Base-by-base conservation (phyloP, 1,284 basidiomycete species). In the Hymenochaete sp. region DNA sequence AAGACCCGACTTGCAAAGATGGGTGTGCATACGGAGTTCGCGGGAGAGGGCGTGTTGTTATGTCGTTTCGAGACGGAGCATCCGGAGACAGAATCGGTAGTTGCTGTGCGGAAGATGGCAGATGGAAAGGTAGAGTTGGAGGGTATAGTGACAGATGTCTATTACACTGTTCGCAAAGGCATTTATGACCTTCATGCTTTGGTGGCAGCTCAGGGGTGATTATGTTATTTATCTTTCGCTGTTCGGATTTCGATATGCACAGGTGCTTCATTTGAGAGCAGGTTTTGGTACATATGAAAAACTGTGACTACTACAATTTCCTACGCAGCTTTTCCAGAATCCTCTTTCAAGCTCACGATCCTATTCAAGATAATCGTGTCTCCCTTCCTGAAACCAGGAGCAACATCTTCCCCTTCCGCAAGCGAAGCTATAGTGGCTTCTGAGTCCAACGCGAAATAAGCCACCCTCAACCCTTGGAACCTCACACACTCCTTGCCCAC, bases 401-500 rank as follows among this genome's bases (percentile, higher is more conserved):
- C 56, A n/a, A 57, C 62, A 3, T 65, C 66, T 7, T 67, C 70
- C 1, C 62, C 61, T 51, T 82, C 77, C 19, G 79, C 73, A 29
- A 92, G 61, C 50, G 70, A 77, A 14, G 69, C 73, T 29, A 93
- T 57, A 42, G 73, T 71, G 35, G 88, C 71, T 56, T 96, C 91
- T 60, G 82, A 83, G 63, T 99, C 96, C 26, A 98, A 70, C 8
- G 90, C 78, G 61, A 99, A 98, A 69, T 98, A 99, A 2, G 87
- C 96, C 38, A 96, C 82, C 14, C 96, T 80, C 64, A 98, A 75
- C 14, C 90, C 96, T 67, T 99, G 96, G 79, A 99, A 98, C 38
- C 96, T 75, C 42, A 98, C 79, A 60, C 84, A 87, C 64, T 98
- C 96, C 61, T 87, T 84, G 16, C 96, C 95, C 29, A 93, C 75